A percentile compares a stretch with the other conserved stretches of the same genome.
These are phyloP conservation scores for Pseudonectria foliicola DNA, from an alignment of 2,329 filamentous ascomycete species.

Conservation along the genomic window DNA sequence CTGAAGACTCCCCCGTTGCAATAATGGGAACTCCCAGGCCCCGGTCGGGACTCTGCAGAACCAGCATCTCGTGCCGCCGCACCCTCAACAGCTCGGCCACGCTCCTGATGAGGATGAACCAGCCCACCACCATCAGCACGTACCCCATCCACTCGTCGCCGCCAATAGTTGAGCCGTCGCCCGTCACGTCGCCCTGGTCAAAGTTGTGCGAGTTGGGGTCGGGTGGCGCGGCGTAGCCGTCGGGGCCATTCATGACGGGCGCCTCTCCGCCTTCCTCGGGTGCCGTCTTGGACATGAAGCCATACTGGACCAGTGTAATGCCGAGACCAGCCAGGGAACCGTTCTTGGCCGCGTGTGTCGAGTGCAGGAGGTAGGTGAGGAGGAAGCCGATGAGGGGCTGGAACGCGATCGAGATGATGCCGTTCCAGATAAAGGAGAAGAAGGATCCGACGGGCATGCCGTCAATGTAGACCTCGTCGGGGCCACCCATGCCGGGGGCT, in stretches of 20 bases:
- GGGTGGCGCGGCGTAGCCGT: conserved; percentile 61
- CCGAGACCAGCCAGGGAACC: conserved; percentile 90
- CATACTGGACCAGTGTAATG: conserved; percentile 92
- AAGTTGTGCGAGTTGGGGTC: conserved; percentile 92
- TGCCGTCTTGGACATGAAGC: conserved; percentile 83
- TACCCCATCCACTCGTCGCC: conserved; percentile 88
- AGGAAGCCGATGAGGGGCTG: conserved; percentile 86
- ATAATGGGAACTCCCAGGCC: conserved; percentile 80
- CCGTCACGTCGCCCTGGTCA: conserved; percentile 61
- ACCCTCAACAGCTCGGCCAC: conserved; percentile 85
- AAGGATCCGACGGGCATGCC: conserved; percentile 86
- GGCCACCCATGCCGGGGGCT: conserved; percentile 80
- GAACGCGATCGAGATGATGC: conserved; percentile 96
- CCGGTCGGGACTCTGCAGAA: conserved; percentile 85
- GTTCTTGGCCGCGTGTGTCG: conserved; percentile 96
- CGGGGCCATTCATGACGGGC: conserved; percentile 41
- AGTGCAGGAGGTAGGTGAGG: conserved; percentile 95
- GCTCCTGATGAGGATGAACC: conserved; percentile 95
- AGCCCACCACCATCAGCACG: conserved; percentile 90
- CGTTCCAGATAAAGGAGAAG: conserved; percentile 86
- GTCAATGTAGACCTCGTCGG: conserved; percentile 94
- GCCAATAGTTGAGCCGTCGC: conserved; percentile 46
- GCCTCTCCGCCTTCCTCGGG: conserved; percentile 31
- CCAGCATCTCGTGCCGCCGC: conserved; percentile 83
- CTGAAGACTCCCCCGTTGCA: conserved; percentile 73